phyloP scores from a whole-genome alignment of 2,329 filamentous ascomycete genomes.

The Monosporascus sp. region DNA sequence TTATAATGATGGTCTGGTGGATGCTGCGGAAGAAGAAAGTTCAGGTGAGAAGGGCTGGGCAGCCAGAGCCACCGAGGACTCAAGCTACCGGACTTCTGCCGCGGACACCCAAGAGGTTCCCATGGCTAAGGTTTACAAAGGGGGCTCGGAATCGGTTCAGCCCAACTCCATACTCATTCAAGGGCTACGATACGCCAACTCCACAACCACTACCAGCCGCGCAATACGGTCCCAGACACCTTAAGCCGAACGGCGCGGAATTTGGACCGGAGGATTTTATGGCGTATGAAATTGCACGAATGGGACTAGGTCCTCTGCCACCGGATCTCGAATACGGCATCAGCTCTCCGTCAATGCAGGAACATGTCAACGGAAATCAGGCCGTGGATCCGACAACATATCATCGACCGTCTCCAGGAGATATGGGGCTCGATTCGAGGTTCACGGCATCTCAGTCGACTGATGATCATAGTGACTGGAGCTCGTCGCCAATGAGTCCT shows the following conservation, averaged over 20 bases:
- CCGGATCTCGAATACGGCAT: conserved; percentile 45
- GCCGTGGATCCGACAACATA: conserved; percentile 26
- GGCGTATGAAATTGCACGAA: conserved; percentile 42
- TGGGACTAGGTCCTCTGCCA: background rate
- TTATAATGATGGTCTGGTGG: conserved; percentile 25
- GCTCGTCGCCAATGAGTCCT: conserved; percentile 44
- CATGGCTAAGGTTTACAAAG: conserved; percentile 29
- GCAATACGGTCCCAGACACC: conserved; percentile 43
- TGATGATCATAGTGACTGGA: conserved; percentile 32
- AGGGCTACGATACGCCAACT: conserved; percentile 47
- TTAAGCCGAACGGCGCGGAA: conserved; percentile 33
- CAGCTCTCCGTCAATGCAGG: conserved; percentile 21
- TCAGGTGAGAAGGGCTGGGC: conserved; percentile 16
- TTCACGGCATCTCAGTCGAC: conserved; percentile 28
- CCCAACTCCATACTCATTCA: conserved; percentile 30
- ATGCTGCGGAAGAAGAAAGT: conserved; percentile 26
- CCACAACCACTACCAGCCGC: conserved; percentile 35
- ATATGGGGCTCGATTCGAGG: conserved; percentile 8
- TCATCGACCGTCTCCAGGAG: conserved; percentile 21
- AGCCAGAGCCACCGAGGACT: conserved; percentile 29
- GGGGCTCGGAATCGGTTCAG: conserved; percentile 10
- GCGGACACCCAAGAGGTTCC: conserved; percentile 29
- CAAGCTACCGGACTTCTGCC: conserved; percentile 38
- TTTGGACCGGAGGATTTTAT: conserved; percentile 35
- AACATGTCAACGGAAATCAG: conserved; percentile 27